These are phyloP conservation scores for Crassisporium funariophilum DNA, from an alignment of 768 basidiomycete species.

Conservation along the genomic window DNA sequence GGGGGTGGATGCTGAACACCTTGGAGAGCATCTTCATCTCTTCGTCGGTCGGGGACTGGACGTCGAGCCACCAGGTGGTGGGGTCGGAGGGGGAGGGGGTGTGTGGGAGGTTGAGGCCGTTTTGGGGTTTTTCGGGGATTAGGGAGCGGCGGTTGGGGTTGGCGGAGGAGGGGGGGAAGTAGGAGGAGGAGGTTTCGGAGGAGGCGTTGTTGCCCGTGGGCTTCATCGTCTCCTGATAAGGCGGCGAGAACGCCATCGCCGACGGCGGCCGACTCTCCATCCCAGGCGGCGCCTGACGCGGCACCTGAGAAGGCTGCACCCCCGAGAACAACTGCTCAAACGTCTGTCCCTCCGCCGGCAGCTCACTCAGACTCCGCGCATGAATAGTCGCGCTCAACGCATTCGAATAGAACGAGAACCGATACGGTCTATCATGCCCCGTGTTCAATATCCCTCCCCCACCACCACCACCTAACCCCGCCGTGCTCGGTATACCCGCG, in stretches of 20 bases:
- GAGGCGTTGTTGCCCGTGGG: not conserved
- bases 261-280: constrained; percentile 7
- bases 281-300: not conserved
- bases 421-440: constrained; percentile 86
- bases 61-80: constrained; percentile 97
- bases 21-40: constrained; percentile 98
- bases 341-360: constrained; percentile 90
- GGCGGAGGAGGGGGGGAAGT: too few species aligned
- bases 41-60: constrained; percentile 91
- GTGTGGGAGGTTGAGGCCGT: too few species aligned
- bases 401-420: constrained; percentile 99
- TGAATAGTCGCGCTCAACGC: constrained; percentile 91
- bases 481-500: constrained; percentile 19
- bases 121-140: too few species aligned
- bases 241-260: constrained; percentile 11
- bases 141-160: too few species aligned
- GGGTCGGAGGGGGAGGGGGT: too few species aligned
- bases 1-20: constrained; percentile 95
- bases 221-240: constrained; percentile 15
- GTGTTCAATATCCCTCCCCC: constrained; percentile 46
- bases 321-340: constrained; percentile 90
- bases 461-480: constrained; percentile 24
- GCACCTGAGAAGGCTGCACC: constrained; percentile 20
- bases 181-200: too few species aligned
- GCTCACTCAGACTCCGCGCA: constrained; percentile 87